Conservation (phyloP, 2,329 filamentous ascomycete species). For the Ceratocystis alfenasii region DNA sequence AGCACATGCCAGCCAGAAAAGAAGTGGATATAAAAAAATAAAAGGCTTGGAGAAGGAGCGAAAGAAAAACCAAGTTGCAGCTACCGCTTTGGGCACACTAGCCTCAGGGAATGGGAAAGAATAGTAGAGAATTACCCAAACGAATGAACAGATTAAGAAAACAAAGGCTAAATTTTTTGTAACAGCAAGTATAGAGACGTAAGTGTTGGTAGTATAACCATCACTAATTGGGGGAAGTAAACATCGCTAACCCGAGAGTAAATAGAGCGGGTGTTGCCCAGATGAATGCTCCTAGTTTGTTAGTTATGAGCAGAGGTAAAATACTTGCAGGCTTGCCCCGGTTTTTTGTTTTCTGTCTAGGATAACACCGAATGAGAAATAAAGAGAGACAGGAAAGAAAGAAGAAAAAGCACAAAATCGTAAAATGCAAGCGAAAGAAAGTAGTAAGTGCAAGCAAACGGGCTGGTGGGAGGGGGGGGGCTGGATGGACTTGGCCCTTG, state of each 20-base stretch:
- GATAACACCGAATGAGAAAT: not conserved
- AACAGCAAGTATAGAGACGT: not conserved
- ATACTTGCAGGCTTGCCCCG: conserved; percentile 3
- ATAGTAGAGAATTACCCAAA: not conserved
- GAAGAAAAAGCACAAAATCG: no score
- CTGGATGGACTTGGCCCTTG: not conserved
- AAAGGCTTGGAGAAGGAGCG: not conserved
- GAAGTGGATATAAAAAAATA: not conserved
- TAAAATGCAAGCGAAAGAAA: not conserved
- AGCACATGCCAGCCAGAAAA: conserved; percentile 17
- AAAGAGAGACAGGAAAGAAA: not conserved
- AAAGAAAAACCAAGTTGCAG: conserved; percentile 1
- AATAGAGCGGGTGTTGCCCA: not conserved
- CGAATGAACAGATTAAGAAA: conserved; percentile 2
- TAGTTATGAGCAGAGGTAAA: not conserved
- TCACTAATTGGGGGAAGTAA: not conserved
- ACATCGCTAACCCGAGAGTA: not conserved
- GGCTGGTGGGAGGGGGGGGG: not conserved
- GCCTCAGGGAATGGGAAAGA: not conserved
- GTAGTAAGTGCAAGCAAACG: not conserved
- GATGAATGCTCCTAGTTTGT: not conserved
- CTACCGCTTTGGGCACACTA: conserved; percentile 1
- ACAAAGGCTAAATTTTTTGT: not conserved
- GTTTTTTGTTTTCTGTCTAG: conserved; percentile 18
- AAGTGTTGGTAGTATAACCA: not conserved